Conservation (phyloP, 768 basidiomycete genomes). For the Macrolepiota fuliginosa region DNA sequence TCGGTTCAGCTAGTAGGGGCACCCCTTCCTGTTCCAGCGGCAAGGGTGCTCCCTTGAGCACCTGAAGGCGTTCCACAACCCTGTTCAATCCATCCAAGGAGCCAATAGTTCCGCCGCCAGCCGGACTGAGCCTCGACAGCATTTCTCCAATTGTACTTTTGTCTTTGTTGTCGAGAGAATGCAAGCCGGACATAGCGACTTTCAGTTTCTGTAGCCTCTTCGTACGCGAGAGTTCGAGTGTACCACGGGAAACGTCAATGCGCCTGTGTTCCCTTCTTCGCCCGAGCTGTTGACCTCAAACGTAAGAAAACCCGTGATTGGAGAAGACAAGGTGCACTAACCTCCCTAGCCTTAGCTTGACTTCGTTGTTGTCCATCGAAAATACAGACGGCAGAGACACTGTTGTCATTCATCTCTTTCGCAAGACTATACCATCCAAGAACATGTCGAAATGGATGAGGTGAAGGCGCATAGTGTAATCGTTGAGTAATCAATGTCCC, state of each 20-base stretch:
- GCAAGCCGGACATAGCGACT: conserved; percentile 6
- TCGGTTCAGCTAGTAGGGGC: too few relatives aligned
- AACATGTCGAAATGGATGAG: conserved; percentile 67
- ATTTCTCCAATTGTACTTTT: background rate
- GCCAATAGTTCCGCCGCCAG: conserved; percentile 4
- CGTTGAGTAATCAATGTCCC: conserved; percentile 85
- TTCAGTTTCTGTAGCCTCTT: conserved; percentile 13
- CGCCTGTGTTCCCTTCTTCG: conserved; percentile 8
- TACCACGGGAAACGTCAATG: conserved; percentile 7
- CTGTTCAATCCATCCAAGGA: conserved; percentile 10
- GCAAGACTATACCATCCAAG: conserved; percentile 76
- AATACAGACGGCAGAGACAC: conserved; percentile 66
- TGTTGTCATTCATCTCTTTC: conserved; percentile 54
- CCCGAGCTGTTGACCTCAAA: background rate
- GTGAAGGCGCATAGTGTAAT: conserved; percentile 67
- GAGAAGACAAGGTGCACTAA: conserved; percentile 23
- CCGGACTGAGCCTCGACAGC: conserved; percentile 4
- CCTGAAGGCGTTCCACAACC: conserved; percentile 9
- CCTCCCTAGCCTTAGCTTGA: conserved; percentile 71
- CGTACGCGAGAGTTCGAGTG: conserved; percentile 10
- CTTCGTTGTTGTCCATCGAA: conserved; percentile 75
- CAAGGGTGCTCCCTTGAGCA: conserved; percentile 26
- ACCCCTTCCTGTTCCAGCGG: conserved; percentile 37
- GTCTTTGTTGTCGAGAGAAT: background rate
- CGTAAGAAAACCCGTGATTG: background rate